These are phyloP conservation scores for Apiotrichum laibachii DNA, from an alignment of 1,284 basidiomycete species.

Conservation along the genomic window DNA sequence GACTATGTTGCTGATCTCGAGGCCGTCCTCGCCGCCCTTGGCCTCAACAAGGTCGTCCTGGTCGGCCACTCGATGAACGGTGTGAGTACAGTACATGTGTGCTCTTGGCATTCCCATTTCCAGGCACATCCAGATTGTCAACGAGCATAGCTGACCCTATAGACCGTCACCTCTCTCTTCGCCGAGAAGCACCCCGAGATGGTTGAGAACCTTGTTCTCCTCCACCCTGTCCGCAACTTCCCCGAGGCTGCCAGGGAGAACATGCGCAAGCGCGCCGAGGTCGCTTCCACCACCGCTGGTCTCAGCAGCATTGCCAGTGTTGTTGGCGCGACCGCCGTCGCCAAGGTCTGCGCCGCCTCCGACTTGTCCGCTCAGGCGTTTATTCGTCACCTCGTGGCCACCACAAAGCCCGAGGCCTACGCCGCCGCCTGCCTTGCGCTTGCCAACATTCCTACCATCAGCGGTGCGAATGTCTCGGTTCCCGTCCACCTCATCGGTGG, in stretches of 20 bases:
- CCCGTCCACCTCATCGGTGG: slow-evolving; percentile 30
- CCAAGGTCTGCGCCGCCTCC: slow-evolving; percentile 15
- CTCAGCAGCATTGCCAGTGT: slow-evolving; percentile 25
- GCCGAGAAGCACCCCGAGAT: slow-evolving; percentile 23
- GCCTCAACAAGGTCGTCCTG: slow-evolving; percentile 25
- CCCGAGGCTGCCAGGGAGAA: slow-evolving; percentile 22
- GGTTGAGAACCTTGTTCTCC: slow-evolving; percentile 32
- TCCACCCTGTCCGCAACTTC: slow-evolving; percentile 32
- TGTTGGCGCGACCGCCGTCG: slow-evolving; percentile 27
- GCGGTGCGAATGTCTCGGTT: slow-evolving; percentile 17
- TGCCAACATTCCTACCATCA: slow-evolving; percentile 18
- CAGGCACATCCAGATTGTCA: too few relatives aligned
- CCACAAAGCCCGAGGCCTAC: slow-evolving; percentile 28
- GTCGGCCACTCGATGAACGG: slow-evolving; percentile 39
- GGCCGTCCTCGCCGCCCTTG: slow-evolving; percentile 21
- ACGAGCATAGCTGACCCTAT: slow-evolving; percentile 1
- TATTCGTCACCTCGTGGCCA: slow-evolving; percentile 32
- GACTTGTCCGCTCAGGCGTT: slow-evolving; percentile 24
- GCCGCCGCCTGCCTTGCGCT: slow-evolving; percentile 31
- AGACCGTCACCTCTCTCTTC: slow-evolving; percentile 30
- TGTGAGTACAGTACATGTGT: slow-evolving; percentile 15
- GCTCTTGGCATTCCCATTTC: too few relatives aligned
- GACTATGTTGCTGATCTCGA: slow-evolving; percentile 26
- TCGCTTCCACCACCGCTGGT: slow-evolving; percentile 21
- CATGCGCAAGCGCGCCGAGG: slow-evolving; percentile 27